Conservation (phyloP, 768 basidiomycete species). For the Boletus barrowsii region DNA sequence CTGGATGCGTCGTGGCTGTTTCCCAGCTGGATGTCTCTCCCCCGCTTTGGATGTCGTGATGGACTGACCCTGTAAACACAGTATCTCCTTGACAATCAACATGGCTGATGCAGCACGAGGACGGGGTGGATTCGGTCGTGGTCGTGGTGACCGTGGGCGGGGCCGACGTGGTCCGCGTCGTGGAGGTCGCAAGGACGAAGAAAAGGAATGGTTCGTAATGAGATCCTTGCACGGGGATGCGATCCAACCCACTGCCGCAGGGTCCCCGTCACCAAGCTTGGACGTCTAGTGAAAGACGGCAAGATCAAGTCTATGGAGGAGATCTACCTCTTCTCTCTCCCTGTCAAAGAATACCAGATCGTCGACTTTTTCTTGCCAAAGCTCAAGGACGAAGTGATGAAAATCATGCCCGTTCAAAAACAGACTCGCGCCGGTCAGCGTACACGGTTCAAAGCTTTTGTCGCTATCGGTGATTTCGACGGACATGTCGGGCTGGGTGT, state of each 20-base stretch:
- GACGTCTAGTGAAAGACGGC: slow-evolving; percentile 97
- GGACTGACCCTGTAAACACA: slow-evolving; percentile 26
- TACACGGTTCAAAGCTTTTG: slow-evolving; percentile 99
- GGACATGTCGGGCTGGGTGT: slow-evolving; percentile 99
- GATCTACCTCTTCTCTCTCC: slow-evolving; percentile 99
- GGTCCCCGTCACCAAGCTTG: slow-evolving; percentile 98
- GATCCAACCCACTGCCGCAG: slow-evolving; percentile 38
- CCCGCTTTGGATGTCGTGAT: slow-evolving; percentile 40
- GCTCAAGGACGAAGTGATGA: slow-evolving; percentile 99
- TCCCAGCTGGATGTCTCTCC: slow-evolving; percentile 49
- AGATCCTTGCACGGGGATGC: background rate
- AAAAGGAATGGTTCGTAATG: slow-evolving; percentile 90
- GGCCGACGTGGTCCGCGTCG: slow-evolving; percentile 82
- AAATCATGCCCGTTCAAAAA: slow-evolving; percentile 99
- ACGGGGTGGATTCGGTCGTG: slow-evolving; percentile 88
- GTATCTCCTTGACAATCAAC: slow-evolving; percentile 23
- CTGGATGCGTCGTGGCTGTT: background rate
- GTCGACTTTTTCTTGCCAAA: slow-evolving; percentile 99
- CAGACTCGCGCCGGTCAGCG: slow-evolving; percentile 99
- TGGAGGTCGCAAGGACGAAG: slow-evolving; percentile 98
- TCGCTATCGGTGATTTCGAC: slow-evolving; percentile 98
- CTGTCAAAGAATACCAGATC: slow-evolving; percentile 99
- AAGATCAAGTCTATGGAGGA: slow-evolving; percentile 99
- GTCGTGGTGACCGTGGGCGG: slow-evolving; percentile 66
- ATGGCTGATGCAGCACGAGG: slow-evolving; percentile 94